phyloP scores from a whole-genome alignment of 208 protist species.

The Porcisia hertigi region DNA sequence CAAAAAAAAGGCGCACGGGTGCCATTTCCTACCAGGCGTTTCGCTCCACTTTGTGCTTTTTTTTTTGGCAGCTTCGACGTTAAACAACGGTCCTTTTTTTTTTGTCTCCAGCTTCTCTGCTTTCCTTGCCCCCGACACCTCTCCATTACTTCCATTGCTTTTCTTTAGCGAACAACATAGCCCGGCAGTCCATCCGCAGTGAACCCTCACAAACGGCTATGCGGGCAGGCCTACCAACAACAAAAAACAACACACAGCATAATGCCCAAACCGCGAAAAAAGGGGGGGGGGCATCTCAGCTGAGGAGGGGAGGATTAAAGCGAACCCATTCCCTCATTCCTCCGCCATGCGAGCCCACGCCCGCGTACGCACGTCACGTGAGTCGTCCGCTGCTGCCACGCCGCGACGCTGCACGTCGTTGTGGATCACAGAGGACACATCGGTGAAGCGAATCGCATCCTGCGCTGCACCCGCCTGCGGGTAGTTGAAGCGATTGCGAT shows the following conservation, averaged over 20 bases:
- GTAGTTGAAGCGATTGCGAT: slow-evolving; percentile 68
- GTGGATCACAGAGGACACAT: slow-evolving; percentile 52
- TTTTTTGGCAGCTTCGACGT: neutral
- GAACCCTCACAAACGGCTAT: neutral
- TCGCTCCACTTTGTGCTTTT: neutral
- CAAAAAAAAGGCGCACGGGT: too few species aligned
- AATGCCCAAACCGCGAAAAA: neutral
- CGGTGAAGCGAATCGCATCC: slow-evolving; percentile 60
- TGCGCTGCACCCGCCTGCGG: slow-evolving; percentile 67
- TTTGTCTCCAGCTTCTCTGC: neutral
- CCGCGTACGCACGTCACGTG: slow-evolving; percentile 15
- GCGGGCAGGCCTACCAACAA: neutral
- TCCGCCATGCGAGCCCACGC: slow-evolving; percentile 13
- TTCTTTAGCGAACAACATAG: neutral
- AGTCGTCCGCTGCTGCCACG: neutral
- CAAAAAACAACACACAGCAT: neutral
- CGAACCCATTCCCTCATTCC: neutral
- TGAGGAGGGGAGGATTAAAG: neutral
- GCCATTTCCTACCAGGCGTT: too few species aligned
- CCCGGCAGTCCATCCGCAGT: neutral
- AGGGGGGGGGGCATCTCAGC: neutral
- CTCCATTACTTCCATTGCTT: neutral
- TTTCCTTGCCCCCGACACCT: too few species aligned
- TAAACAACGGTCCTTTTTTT: neutral
- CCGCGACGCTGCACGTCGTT: slow-evolving; percentile 23